Evolutionary conservation across 2,329 filamentous ascomycete species (phyloP).

Genomic region (Cordyceps tenuipes): DNA sequence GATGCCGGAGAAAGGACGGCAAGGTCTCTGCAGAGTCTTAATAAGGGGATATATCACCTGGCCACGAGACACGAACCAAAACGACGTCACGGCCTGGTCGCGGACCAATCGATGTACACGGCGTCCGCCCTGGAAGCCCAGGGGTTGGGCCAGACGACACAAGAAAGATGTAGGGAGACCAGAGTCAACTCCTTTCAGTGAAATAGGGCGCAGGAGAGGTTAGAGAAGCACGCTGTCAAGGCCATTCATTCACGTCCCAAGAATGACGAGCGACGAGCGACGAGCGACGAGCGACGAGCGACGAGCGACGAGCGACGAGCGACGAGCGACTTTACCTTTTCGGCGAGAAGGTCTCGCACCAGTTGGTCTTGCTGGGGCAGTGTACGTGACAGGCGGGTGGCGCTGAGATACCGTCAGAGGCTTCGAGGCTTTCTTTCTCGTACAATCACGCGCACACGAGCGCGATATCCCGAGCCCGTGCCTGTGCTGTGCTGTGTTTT

Average conservation of each 20-base stretch:
- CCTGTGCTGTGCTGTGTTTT: neutral
- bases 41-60: neutral
- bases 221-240: neutral
- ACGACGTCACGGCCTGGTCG: neutral
- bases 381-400: constrained; percentile 1
- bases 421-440: neutral
- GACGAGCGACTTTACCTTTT: neutral
- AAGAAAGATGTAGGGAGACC: neutral
- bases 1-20: neutral
- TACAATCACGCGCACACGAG: constrained; percentile 4
- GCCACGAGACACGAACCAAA: neutral
- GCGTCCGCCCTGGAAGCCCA: neutral
- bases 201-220: neutral
- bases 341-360: neutral
- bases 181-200: neutral
- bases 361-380: neutral
- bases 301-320: too few relatives aligned
- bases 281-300: too few relatives aligned
- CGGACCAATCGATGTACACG: neutral
- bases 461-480: too few relatives aligned
- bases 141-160: neutral
- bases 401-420: neutral
- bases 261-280: neutral
- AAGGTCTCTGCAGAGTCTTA: neutral
- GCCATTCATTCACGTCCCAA: neutral